A percentile compares a stretch with the other conserved stretches of the same genome.
These are phyloP conservation scores for Odontarrhena argentea DNA, from an alignment of 345 rosid genomes.

Conservation along the genomic window DNA sequence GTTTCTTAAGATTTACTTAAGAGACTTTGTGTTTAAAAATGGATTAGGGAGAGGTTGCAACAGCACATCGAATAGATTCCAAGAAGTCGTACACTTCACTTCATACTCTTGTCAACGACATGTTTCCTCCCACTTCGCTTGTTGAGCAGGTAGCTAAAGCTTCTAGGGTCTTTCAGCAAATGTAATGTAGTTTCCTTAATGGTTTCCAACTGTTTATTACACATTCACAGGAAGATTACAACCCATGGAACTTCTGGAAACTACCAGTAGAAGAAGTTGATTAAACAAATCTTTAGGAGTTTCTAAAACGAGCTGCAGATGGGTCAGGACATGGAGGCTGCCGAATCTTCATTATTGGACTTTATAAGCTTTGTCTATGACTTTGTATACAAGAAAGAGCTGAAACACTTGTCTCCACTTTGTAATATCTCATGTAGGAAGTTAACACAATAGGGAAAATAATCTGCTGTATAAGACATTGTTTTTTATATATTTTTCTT, in stretches of 20 bases:
- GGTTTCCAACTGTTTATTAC: constrained; percentile 23
- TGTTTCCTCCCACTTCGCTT: constrained; percentile 83
- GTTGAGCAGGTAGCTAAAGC: constrained; percentile 65
- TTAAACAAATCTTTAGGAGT: constrained; percentile 20
- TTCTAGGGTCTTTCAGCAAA: not conserved
- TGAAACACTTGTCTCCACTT: constrained; percentile 22
- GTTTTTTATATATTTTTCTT: not conserved
- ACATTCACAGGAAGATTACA: constrained; percentile 74
- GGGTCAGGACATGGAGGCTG: constrained; percentile 14
- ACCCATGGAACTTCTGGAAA: constrained; percentile 88
- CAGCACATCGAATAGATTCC: constrained; percentile 67
- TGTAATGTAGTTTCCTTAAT: constrained; percentile 1
- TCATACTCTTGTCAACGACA: constrained; percentile 88
- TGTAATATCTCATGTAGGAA: constrained; percentile 35
- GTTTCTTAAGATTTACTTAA: constrained; percentile 9
- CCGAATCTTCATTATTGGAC: constrained; percentile 7
- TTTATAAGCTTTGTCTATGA: constrained; percentile 16
- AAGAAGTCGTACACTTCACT: constrained; percentile 82
- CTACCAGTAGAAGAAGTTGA: constrained; percentile 64
- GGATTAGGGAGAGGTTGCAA: constrained; percentile 88
- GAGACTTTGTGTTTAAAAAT: constrained; percentile 8
- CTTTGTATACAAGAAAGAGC: constrained; percentile 19
- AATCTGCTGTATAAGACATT: constrained; percentile 27
- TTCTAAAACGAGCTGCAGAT: constrained; percentile 21
- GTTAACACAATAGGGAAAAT: constrained; percentile 35